Conservation (phyloP, 2,329 filamentous ascomycete genomes). For the Ascochyta fabae region DNA sequence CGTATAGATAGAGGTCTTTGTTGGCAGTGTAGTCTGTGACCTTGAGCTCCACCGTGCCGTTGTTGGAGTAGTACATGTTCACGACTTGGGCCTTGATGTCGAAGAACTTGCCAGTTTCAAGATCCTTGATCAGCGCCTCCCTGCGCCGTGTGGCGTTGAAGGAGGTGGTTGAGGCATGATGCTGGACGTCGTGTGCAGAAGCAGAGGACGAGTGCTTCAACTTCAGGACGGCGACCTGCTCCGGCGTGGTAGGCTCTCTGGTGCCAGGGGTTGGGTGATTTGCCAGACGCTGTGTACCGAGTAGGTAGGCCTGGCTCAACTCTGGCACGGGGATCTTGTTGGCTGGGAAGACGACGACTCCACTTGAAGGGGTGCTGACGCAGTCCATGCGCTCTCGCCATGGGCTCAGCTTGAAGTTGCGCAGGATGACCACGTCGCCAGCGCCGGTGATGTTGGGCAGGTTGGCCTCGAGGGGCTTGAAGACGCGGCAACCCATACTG, state of each 20-base stretch:
- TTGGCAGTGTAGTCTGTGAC: constrained; percentile 56
- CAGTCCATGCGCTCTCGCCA: constrained; percentile 29
- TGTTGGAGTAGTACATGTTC: constrained; percentile 54
- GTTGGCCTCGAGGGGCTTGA: constrained; percentile 19
- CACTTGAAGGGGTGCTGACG: constrained; percentile 8
- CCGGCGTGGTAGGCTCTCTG: constrained; percentile 17
- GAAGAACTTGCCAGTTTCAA: constrained; percentile 63
- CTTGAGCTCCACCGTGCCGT: constrained; percentile 45
- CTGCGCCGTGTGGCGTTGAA: constrained; percentile 19
- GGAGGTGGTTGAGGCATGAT: constrained; percentile 18
- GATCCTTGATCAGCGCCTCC: constrained; percentile 67
- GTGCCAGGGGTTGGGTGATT: constrained; percentile 11
- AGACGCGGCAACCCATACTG: constrained; percentile 35
- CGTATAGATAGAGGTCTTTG: constrained; percentile 64
- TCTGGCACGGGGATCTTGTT: constrained; percentile 27
- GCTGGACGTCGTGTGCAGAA: constrained; percentile 21
- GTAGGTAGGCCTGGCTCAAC: constrained; percentile 26
- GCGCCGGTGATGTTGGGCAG: constrained; percentile 55
- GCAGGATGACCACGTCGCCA: constrained; percentile 71
- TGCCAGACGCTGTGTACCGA: constrained; percentile 22
- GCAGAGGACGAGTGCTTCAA: constrained; percentile 32
- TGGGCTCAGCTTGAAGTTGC: constrained; percentile 36
- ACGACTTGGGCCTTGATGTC: constrained; percentile 77
- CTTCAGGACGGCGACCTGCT: constrained; percentile 35
- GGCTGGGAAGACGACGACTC: constrained; percentile 26